Evolutionary conservation across 2,329 filamentous ascomycete species (phyloP).

Genomic region (Curvularia spicifera): DNA sequence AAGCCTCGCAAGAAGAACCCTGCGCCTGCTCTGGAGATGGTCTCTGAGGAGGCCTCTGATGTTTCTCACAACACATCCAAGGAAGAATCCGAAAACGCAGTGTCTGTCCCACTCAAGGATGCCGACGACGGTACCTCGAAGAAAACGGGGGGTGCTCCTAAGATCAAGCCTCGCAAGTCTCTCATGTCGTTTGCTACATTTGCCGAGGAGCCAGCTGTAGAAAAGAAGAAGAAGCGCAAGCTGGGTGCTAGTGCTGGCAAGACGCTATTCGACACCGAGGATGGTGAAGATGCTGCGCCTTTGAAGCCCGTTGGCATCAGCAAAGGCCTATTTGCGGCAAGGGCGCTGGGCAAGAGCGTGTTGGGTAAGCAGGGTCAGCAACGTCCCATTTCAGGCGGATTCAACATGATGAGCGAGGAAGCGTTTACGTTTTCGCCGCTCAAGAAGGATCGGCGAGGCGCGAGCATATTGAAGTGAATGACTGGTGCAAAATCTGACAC

Average conservation of each 20-base stretch:
- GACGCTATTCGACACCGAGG: slow-evolving; percentile 67
- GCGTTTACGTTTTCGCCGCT: slow-evolving; percentile 50
- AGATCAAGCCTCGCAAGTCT: slow-evolving; percentile 54
- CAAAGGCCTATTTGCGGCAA: slow-evolving; percentile 48
- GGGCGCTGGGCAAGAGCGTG: slow-evolving; percentile 46
- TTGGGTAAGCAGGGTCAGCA: slow-evolving; percentile 36
- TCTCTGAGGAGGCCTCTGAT: slow-evolving; percentile 52
- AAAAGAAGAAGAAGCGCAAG: slow-evolving; percentile 69
- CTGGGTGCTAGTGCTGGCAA: slow-evolving; percentile 65
- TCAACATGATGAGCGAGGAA: slow-evolving; percentile 47
- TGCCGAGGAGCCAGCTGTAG: slow-evolving; percentile 47
- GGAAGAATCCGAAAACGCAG: slow-evolving; percentile 50
- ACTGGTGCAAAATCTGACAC: not conserved
- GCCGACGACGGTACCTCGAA: slow-evolving; percentile 36
- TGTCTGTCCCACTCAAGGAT: slow-evolving; percentile 46
- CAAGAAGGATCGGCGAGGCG: slow-evolving; percentile 49
- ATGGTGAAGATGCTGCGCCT: slow-evolving; percentile 40
- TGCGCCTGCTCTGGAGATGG: slow-evolving; percentile 51
- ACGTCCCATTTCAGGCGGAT: slow-evolving; percentile 43
- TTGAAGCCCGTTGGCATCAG: slow-evolving; percentile 43
- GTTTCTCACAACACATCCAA: slow-evolving; percentile 38
- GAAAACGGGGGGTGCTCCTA: slow-evolving; percentile 45
- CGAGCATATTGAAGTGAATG: slow-evolving; percentile 36
- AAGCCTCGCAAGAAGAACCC: slow-evolving; percentile 51
- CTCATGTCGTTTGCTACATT: slow-evolving; percentile 56